Evolutionary conservation across 2,329 filamentous ascomycete genomes (phyloP), one percentile per base, ranked within the genome.

Genomic region (Plenodomus tracheiphilus): DNA sequence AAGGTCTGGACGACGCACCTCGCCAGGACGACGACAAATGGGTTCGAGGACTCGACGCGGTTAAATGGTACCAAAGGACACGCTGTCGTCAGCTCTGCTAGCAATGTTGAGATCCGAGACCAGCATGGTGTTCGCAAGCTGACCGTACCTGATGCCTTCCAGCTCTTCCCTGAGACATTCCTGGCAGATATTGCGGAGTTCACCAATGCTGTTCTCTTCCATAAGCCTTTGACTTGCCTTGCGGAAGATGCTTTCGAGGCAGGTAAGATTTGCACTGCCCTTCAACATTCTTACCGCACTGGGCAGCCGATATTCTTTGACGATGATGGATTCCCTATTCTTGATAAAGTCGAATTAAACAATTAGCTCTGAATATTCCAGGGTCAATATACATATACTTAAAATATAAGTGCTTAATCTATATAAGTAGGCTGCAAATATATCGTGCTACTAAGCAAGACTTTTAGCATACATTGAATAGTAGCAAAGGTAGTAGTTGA

Each of bases 91-190:
- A 48, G 34, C 36, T 36, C 49, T 6, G 20, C 45, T 3, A 38
- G 39, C 16, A 47, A 47, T 22, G 37, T 52, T 13, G 49, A 52
- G 41, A 22, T 52, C 16, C 45, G 49, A n/a, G 49, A 52, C 18
- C n/a, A 30, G 20, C 41, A 52, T 38, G 46, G 49, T 22, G 46
- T 52, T 11, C 46, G 49, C 15, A 40, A 38, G 28, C 28, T 34
- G 13, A 42, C 43, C 2, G 36, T 41, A 15, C 47, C 47, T 6
- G 47, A 50, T 20, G 47, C 43, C 15, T 50, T 50, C 34, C 22
- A 35, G 20, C 42, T 50, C n/a, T 50, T 44, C 25, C 40, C 43
- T 5, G 21, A 41, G n/a, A 44, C 47, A 5, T 46, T 46, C 19
- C 17, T 38, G 9, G 46, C 43, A 19, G 43, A 50, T 10, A 10